Base-by-base conservation (phyloP, 1,284 basidiomycete genomes). In the Vanrija sp. region DNA sequence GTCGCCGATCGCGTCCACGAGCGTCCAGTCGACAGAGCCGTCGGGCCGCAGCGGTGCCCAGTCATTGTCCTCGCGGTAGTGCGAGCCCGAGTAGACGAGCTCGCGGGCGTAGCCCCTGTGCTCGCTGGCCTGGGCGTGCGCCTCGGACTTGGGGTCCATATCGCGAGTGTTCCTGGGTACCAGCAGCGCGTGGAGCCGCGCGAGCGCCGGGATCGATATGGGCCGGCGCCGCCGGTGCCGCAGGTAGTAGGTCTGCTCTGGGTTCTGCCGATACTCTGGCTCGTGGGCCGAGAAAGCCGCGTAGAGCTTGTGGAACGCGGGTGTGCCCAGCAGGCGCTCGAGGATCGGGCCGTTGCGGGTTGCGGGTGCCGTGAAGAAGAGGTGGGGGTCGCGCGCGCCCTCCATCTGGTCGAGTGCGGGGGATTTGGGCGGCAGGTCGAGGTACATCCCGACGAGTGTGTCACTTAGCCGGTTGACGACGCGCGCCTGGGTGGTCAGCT, bases 11-110 rank as follows among this genome's bases (percentile, higher is more conserved):
- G 72, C 70, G 47, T 74, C 68, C 1, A 70, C 47, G 48, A 71
- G 53, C 3, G 44, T 47, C 70, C 70, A 74, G 52, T 72, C 64
- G 3, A 72, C 69, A 24, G 57, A 65, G 0, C 72, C 72, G 27
- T 70, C 63, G 6, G 47, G 35, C 4, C 49, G 53, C 36, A 70
- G 66, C 38, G 70, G 72, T 10, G 64, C 69, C 57, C 61, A 72
- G 45, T 70, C 71, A 41, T 71, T 73, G 35, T 45, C 50, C 31
- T 56, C 54, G 15, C 49, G 41, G 48, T 59, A 73, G 56, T 68
- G 66, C 16, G 42, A 45, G 2, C 48, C 51, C 12, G 49, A 57
- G 44, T 73, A 73, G 3, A 72, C 67, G 19, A 64, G 49, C 45
- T 66, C 63, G 9, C 70, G 53, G n/a, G 67, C 56, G 19, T 56